Conservation (phyloP, 306 rosid genomes). For the Citrullus amarus region DNA sequence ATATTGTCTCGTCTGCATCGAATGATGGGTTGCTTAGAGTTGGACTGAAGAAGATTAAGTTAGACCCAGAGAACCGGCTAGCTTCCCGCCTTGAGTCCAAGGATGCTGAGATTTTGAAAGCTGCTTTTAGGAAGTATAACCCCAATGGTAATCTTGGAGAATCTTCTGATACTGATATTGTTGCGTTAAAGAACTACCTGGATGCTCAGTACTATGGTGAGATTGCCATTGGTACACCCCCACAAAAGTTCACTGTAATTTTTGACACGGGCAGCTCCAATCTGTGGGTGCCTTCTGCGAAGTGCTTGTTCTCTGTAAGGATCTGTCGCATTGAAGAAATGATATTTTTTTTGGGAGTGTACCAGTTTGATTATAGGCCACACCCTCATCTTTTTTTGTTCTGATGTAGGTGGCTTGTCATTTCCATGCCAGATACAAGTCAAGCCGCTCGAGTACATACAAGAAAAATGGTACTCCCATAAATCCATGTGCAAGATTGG, state of each 20-base stretch:
- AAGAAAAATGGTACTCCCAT: conserved; percentile 40
- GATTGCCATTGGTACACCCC: conserved; percentile 69
- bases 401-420: conserved; percentile 55
- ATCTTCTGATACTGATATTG: conserved; percentile 28
- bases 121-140: conserved; percentile 30
- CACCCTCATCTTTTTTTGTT: background rate
- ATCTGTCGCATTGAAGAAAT: background rate
- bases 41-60: conserved; percentile 51
- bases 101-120: conserved; percentile 22
- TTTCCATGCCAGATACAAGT: conserved; percentile 55
- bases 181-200: conserved; percentile 64
- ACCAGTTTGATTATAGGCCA: background rate
- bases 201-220: conserved; percentile 97
- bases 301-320: conserved; percentile 71
- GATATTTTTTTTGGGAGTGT: conserved; percentile 4
- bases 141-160: conserved; percentile 25
- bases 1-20: conserved; percentile 24
- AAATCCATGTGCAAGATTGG: background rate
- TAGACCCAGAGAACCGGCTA: conserved; percentile 30
- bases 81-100: conserved; percentile 34
- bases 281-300: conserved; percentile 76
- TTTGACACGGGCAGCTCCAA: conserved; percentile 97
- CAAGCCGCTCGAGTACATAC: conserved; percentile 51
- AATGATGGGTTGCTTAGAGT: conserved; percentile 53
- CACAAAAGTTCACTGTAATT: conserved; percentile 75